Percentiles rank a stretch among this genome's conserved stretches.
Evolutionary conservation across 306 rosid genomes (phyloP).

Genomic region (Quercus rubra): DNA sequence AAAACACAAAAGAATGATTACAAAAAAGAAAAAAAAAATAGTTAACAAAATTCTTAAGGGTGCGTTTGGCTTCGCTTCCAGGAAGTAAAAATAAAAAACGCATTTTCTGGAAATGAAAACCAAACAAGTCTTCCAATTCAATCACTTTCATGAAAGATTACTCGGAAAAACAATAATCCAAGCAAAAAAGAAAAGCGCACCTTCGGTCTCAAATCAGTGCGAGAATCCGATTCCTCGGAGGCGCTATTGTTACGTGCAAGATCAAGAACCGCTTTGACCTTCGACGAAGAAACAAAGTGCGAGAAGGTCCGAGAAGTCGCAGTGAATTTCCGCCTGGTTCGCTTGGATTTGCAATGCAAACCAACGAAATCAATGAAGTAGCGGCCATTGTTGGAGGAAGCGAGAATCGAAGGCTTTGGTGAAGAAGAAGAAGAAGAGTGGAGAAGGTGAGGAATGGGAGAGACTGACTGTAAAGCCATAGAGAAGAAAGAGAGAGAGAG

Average conservation of each 20-base stretch:
- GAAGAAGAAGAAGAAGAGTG: slow-evolving; percentile 3
- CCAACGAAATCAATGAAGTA: slow-evolving; percentile 55
- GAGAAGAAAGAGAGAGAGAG: slow-evolving; percentile 15
- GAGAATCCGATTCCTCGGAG: slow-evolving; percentile 17
- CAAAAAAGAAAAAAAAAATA: background rate
- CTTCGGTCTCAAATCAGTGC: slow-evolving; percentile 44
- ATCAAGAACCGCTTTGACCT: slow-evolving; percentile 53
- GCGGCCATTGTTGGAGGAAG: slow-evolving; percentile 24
- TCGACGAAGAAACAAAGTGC: slow-evolving; percentile 35
- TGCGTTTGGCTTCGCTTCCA: background rate
- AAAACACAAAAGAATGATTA: background rate
- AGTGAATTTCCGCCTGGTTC: slow-evolving; percentile 36
- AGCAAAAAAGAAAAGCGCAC: slow-evolving; percentile 27
- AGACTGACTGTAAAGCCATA: slow-evolving; percentile 72
- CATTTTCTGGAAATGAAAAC: background rate
- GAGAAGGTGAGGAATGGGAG: slow-evolving; percentile 35
- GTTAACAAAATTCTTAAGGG: background rate
- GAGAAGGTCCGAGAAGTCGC: slow-evolving; percentile 23
- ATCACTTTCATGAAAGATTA: background rate
- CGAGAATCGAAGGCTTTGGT: slow-evolving; percentile 29
- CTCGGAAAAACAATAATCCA: background rate
- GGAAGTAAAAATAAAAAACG: background rate
- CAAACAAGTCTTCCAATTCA: background rate
- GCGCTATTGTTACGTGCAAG: slow-evolving; percentile 22
- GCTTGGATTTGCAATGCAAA: slow-evolving; percentile 42